Base-by-base conservation (phyloP, 345 rosid genomes). In the Firmiana major region DNA sequence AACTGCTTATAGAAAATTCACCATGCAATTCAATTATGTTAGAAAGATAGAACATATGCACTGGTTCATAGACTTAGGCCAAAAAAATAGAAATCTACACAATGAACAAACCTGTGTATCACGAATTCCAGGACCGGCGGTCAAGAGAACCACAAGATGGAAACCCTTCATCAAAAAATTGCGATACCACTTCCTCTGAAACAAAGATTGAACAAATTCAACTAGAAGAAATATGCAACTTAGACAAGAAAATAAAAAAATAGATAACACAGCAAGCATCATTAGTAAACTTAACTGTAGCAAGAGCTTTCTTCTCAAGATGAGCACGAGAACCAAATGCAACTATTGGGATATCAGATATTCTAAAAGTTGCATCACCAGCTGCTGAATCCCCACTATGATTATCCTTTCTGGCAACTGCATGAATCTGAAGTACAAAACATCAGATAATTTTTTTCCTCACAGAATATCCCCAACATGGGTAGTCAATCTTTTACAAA, bases 271-370 rank as follows among this genome's bases (percentile, higher is more conserved):
- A 48, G 40, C 31, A 31, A n/a, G 63, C 63, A 58, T 59, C 15
- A 40, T 9, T 21, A 62, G 62, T 49, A 65, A 75, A 90, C 94
- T 86, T 77, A 89, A 96, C 99, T 76, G 97, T 79, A 74, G 99
- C 95, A 79, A 96, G 85, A 81, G 98, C 98, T 84, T 92, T 91
- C 86, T 90, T 94, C 86, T 96, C 98, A 7, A 96, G 93, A 85
- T 96, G 99, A 80, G 98, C 99, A 81, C 99, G 97, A 77, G 98
- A 96, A 80, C 99, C 99, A 83, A 94, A 92, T 63, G 91, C 97
- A 12, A 90, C 93, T 59, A 94, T 77, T 80, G 90, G 97, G 67
- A 91, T 54, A 80, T 96, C 99, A 77, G 91, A 88, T 80, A 89
- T 79, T 79, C 85, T 83, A 42, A 87, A 85, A 77, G 78, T 82